phyloP scores from a whole-genome alignment of 352 stramenopile genomes.

The Globisporangium rhizosaccharum region DNA sequence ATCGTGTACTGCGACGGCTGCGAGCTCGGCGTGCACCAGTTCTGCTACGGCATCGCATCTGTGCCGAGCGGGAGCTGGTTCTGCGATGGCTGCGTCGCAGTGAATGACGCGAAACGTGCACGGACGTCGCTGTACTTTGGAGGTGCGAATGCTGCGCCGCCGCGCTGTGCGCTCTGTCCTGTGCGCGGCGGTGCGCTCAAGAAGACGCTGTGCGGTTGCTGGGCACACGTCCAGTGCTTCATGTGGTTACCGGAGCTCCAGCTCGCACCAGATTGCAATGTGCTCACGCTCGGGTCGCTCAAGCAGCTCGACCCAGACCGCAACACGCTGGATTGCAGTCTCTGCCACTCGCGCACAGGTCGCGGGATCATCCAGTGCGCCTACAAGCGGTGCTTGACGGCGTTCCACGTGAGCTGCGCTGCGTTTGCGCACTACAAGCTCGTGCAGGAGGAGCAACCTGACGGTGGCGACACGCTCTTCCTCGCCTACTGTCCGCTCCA shows the following conservation, averaged over 20 bases:
- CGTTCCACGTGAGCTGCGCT: conserved; percentile 82
- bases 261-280: conserved; percentile 28
- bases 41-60: conserved; percentile 77
- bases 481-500: conserved; percentile 65
- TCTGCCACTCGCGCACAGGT: conserved; percentile 59
- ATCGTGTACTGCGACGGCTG: conserved; percentile 91
- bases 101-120: not conserved
- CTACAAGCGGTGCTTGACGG: conserved; percentile 56
- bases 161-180: conserved; percentile 59
- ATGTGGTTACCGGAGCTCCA: conserved; percentile 80
- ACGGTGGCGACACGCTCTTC: conserved; percentile 49
- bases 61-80: conserved; percentile 80
- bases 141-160: not conserved
- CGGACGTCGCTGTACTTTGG: not conserved
- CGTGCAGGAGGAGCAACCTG: conserved; percentile 38
- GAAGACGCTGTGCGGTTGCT: conserved; percentile 51
- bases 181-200: conserved; percentile 59
- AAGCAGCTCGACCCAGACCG: conserved; percentile 52
- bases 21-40: conserved; percentile 83
- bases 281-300: conserved; percentile 42
- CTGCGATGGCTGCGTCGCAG: conserved; percentile 52
- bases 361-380: conserved; percentile 76
- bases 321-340: conserved; percentile 50
- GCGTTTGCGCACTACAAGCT: conserved; percentile 53
- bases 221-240: conserved; percentile 84